Evolutionary conservation across 164 flowering plant genomes (phyloP), one percentile per base, ranked within the genome.

Genomic region (Magnolia changhungtana): DNA sequence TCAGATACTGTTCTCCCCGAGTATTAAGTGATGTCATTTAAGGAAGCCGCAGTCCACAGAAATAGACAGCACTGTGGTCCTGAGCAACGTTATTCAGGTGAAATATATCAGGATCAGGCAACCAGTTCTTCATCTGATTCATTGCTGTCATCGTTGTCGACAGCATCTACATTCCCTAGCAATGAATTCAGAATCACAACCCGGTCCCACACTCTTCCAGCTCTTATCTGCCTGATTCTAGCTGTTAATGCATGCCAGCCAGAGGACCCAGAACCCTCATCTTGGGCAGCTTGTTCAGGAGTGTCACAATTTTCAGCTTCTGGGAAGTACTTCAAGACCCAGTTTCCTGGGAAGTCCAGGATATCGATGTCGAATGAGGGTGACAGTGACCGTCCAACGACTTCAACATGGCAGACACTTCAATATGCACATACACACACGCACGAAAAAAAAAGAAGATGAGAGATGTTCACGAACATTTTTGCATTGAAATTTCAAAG

Each of bases 331-430:
- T 84, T 88, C 83, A 88, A 72, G 14, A 67, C 45, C 69, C 86
- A 87, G 69, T 67, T 83, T 77, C 88, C 84, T 1, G 80, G 67
- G 18, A 55, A 74, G 66, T 81, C 68, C 3, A 70, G 72, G 13
- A 87, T 65, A 27, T 85, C 84, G 16, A 81, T 80, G 63, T 83
- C 83, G 71, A 87, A 86, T 64, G 76, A 27, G 1, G 78, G 77
- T 31, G 80, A 79, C n/a, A 88, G 82, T 13, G 85, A 80, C 71
- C 82, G 74, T 18, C 90, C 92, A 31, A 84, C 74, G 45, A 79
- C 90, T 85, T 87, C 85, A 72, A 86, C 92, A 78, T 88, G 87
- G 63, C 87, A 82, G 64, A 89, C 81, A 70, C 92, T 89, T 18
- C 66, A 75, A 37, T 1, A 27, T 27, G 29, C 29, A 27, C 29